Percentiles rank a stretch among this genome's conserved stretches.
Conservation (phyloP, 192 early-diverging fungal species). For the Backusella australiensis region DNA sequence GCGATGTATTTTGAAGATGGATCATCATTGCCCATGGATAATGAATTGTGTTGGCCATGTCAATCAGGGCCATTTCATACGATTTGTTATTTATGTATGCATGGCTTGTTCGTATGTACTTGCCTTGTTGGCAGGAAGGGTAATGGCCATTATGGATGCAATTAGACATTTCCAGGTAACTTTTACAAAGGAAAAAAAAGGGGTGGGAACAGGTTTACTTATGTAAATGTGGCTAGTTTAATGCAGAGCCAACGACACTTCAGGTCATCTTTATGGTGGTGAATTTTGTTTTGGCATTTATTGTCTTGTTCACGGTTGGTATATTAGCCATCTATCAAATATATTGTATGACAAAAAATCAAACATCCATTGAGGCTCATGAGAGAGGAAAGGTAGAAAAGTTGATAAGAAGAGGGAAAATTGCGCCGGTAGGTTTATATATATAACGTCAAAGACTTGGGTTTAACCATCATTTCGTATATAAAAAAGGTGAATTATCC, state of each 20-base stretch:
- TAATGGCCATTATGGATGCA: slow-evolving; percentile 45
- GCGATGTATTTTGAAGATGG: slow-evolving; percentile 87
- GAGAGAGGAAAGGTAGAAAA: slow-evolving; percentile 70
- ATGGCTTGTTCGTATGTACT: slow-evolving; percentile 56
- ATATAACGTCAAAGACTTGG: too few species aligned
- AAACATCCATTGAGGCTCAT: slow-evolving; percentile 80
- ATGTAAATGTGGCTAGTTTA: slow-evolving; percentile 16
- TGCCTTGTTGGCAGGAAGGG: slow-evolving; percentile 52
- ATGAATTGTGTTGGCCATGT: slow-evolving; percentile 81
- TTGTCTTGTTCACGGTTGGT: slow-evolving; percentile 73
- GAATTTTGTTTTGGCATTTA: slow-evolving; percentile 70
- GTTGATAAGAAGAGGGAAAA: slow-evolving; percentile 60
- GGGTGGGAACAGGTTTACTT: background rate
- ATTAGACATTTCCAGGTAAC: slow-evolving; percentile 32
- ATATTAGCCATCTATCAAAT: slow-evolving; percentile 70
- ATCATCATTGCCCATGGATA: slow-evolving; percentile 93
- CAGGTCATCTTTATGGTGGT: slow-evolving; percentile 77
- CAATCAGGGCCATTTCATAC: slow-evolving; percentile 74
- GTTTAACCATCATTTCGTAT: too few species aligned
- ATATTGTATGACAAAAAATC: slow-evolving; percentile 63
- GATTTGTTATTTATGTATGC: slow-evolving; percentile 75
- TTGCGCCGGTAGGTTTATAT: slow-evolving; percentile 40
- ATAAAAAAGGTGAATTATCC: slow-evolving; percentile 57
- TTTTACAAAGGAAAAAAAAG: background rate
- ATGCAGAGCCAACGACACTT: slow-evolving; percentile 30